Base-by-base conservation (phyloP, 2,329 filamentous ascomycete species). In the Fusarium setosum region DNA sequence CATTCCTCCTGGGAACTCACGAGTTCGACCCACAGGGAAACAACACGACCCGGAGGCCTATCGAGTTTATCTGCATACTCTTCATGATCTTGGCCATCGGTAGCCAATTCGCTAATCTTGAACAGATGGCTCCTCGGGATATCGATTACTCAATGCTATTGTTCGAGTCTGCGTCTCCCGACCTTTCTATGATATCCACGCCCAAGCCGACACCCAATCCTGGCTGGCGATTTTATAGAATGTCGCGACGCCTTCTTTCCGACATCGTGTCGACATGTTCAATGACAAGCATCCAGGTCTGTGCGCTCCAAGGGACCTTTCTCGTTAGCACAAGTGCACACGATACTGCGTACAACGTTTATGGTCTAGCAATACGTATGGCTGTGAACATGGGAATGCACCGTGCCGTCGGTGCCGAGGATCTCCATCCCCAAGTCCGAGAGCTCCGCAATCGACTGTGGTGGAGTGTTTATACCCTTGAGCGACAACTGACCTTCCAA, bases 351-450 rank as follows among this genome's bases (percentile, higher is more conserved):
- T 56, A 49, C 26, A 56, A 50, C 12, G 18, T 50, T 1, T 50
- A 35, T 6, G 35, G 44, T n/a, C 53, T 50, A 9, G 45, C 42
- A 7, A 13, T 40, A 5, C 41, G 52, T 5, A 57, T 51, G 26
- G 34, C 53, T 6, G 24, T 56, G 4, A 49, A 49, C 23, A 40
- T 56, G 53, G 53, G 53, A 6, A 41, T 52, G 49, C 49, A 52
- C 37, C 34, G 49, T 4, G 26, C 49, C 4, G 37, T 42, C 10
- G 34, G 47, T 6, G 13, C 34, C 2, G 20, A 34, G 3, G 37
- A 35, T 6, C 44, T 49, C 5, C 42, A 56, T 26, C 34, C 53
- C 2, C 44, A 56, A 7, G 53, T 56, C 2, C 34, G 37, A 15
- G 53, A 56, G 18, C 34, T 56, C 4, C 35, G 53, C 3, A 56